Percentiles rank a stretch among this genome's conserved stretches.
phyloP scores from a whole-genome alignment of 495 filamentous ascomycete species.

The Neurospora sp. region DNA sequence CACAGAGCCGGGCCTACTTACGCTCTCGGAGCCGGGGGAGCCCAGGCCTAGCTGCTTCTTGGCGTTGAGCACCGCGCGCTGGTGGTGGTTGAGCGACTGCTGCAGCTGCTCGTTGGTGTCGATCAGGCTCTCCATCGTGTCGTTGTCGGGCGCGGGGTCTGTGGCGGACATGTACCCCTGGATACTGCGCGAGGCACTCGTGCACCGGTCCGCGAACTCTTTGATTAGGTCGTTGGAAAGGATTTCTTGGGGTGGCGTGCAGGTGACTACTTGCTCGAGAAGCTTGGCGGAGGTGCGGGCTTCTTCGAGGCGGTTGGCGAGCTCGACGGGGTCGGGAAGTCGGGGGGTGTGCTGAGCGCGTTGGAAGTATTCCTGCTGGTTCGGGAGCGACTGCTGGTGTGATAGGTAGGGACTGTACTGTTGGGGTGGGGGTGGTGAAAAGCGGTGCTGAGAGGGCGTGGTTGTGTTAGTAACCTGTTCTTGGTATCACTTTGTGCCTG shows the following conservation, averaged over 20 bases:
- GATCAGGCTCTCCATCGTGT: constrained; percentile 85
- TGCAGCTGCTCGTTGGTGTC: constrained; percentile 88
- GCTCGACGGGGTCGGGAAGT: constrained; percentile 70
- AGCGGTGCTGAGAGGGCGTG: neutral
- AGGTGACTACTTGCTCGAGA: constrained; percentile 78
- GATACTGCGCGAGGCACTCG: constrained; percentile 64
- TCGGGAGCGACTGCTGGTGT: neutral
- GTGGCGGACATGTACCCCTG: constrained; percentile 74
- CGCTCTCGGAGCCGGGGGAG: constrained; percentile 3
- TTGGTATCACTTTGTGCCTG: neutral
- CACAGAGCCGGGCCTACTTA: constrained; percentile 8
- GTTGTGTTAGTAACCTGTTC: neutral
- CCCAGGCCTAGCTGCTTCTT: constrained; percentile 37
- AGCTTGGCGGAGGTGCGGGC: constrained; percentile 82
- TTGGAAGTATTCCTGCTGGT: constrained; percentile 33
- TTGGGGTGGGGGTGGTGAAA: neutral
- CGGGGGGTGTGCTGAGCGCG: constrained; percentile 29
- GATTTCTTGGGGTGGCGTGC: constrained; percentile 67
- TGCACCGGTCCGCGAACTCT: constrained; percentile 86
- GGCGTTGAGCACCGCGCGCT: constrained; percentile 69
- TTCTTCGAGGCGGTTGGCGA: constrained; percentile 78
- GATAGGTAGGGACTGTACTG: neutral
- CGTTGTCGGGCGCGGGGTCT: constrained; percentile 71
- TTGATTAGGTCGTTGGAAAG: constrained; percentile 74
- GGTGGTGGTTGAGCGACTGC: constrained; percentile 66